Base-by-base conservation (phyloP, 306 rosid genomes). In the Trifolium pratense region DNA sequence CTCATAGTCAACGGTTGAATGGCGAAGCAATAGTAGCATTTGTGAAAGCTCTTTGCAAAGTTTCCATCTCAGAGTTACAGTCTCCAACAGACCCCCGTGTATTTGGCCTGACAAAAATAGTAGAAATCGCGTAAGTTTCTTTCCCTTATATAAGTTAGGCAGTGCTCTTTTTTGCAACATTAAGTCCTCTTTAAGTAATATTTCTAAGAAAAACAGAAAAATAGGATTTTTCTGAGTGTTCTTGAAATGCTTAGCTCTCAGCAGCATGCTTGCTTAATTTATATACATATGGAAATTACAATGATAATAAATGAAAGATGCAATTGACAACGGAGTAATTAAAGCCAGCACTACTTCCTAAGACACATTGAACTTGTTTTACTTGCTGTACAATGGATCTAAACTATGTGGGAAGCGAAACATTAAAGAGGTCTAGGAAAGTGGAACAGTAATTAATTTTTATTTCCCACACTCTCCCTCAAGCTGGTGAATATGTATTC, bases 31-130 rank as follows among this genome's bases (percentile, higher is more conserved):
- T 95, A 81, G 96, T 95, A 58, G 96, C 96, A 81, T 95, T 95
- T 83, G 97, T 95, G 43, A 95, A 92, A 81, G 95, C 97, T 61
- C 90, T 95, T 46, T 90, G 97, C 84, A 95, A 95, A 86, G 96
- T 91, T 77, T 84, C 99, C 80, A 87, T 91, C 82, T 83, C 84
- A 46, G 99, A 95, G 86, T 84, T 95, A 90, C 99, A 95, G 86
- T 91, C 99, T 88, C 99, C 96, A 78, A 90, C 96, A 66, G 99
- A 95, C 48, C 99, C 99, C 74, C 99, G 99, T 71, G 97, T 95
- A 56, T 95, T 95, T 85, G 90, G 97, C 87, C 99, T 95, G 77
- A 95, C 99, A 31, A 95, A 95, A 87, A 76, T 95, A 76, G 99
- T 95, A 66, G 99, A 95, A 80, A 89, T 91, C 55, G 97, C 99